Evolutionary conservation across 441 rosid species (phyloP).

Genomic region (Rhodomyrtus psidioides): DNA sequence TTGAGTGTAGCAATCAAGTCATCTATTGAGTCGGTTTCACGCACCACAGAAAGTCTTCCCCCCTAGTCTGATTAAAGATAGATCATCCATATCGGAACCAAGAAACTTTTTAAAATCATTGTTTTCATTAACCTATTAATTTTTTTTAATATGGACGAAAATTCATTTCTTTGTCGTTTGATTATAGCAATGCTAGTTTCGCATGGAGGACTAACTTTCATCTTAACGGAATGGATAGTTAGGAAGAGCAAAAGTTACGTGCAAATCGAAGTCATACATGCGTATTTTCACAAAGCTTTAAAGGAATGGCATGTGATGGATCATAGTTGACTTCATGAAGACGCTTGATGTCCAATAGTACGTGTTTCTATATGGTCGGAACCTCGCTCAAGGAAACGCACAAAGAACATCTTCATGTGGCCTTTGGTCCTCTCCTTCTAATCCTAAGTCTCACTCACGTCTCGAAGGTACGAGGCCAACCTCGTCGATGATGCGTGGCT

Average conservation of each 20-base stretch:
- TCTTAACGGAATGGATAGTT: not conserved
- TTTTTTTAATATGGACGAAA: no score
- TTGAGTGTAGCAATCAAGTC: no score
- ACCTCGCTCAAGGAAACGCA: not conserved
- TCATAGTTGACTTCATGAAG: not conserved
- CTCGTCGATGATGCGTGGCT: not conserved
- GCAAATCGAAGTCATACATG: not conserved
- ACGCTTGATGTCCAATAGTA: not conserved
- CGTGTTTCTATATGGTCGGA: not conserved
- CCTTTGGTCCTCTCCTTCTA: not conserved
- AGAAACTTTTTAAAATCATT: no score
- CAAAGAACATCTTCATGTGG: no score
- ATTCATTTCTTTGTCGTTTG: not conserved
- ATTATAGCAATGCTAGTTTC: not conserved
- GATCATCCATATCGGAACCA: no score
- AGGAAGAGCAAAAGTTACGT: not conserved
- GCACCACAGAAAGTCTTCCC: no score
- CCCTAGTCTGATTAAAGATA: no score
- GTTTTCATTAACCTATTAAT: no score
- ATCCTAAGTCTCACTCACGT: not conserved
- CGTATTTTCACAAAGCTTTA: no score
- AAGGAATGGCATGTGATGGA: not conserved
- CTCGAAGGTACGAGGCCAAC: not conserved
- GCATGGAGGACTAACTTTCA: fast-evolving
- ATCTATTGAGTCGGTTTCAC: no score